These are phyloP conservation scores for Isoetes engelmannii DNA, from an alignment of 83 land plant genomes.

Conservation along the genomic window DNA sequence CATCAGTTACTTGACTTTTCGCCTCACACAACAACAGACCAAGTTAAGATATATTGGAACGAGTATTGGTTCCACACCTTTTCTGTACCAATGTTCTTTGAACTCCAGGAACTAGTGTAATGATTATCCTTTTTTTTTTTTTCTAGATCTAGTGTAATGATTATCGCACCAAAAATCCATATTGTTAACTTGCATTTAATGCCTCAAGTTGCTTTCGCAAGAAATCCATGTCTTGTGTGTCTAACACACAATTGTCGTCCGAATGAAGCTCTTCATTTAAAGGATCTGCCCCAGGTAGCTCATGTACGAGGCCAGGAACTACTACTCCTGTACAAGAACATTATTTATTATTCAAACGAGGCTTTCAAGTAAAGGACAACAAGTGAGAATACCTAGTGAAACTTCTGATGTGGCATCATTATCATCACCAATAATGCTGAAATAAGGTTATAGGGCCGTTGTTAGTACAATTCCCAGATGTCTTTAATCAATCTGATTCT, in stretches of 20 bases:
- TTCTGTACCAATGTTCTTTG: no score
- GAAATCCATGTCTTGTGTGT: slow-evolving; percentile 52
- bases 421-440: not conserved
- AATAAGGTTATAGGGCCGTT: slow-evolving; percentile 8
- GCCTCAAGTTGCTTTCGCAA: slow-evolving; percentile 68
- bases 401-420: not conserved
- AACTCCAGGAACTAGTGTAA: no score
- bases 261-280: slow-evolving; percentile 10
- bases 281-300: slow-evolving; percentile 56
- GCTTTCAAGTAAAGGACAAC: not conserved
- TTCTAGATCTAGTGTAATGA: slow-evolving; percentile 35
- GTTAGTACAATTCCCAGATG: not conserved
- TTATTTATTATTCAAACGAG: not conserved
- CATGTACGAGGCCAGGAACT: slow-evolving; percentile 62
- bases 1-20: no score
- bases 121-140: not conserved
- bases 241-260: slow-evolving; percentile 5
- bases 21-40: no score
- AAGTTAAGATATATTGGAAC: no score
- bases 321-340: slow-evolving; percentile 28
- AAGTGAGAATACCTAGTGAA: not conserved
- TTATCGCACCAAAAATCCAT: slow-evolving; percentile 44
- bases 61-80: no score
- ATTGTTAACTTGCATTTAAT: slow-evolving; percentile 49
- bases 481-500: not conserved